These are phyloP conservation scores for Irpex sp. DNA, from an alignment of 1,284 basidiomycete genomes.

Conservation along the genomic window DNA sequence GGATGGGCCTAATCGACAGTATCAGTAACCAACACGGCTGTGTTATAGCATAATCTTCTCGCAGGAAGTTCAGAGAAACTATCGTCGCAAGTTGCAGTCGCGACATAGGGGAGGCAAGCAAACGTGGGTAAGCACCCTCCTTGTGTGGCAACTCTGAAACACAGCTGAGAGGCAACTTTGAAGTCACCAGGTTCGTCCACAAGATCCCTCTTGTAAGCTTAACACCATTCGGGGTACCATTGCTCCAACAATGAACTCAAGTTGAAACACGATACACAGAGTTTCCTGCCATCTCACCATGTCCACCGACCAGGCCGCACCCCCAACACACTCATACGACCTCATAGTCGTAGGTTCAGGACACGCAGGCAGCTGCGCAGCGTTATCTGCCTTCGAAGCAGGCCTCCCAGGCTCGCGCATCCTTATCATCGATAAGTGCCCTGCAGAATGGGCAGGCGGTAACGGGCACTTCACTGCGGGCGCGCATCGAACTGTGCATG, in stretches of 20 bases:
- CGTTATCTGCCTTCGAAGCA: slow-evolving; percentile 52
- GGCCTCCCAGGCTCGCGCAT: slow-evolving; percentile 49
- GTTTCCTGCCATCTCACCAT: not conserved
- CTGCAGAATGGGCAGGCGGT: slow-evolving; percentile 59
- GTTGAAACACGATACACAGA: not conserved
- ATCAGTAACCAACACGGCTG: too few species aligned
- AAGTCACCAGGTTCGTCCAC: too few species aligned
- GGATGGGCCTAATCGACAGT: not conserved
- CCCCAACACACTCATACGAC: slow-evolving; percentile 27
- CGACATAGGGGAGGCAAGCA: too few species aligned
- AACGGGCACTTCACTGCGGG: slow-evolving; percentile 73
- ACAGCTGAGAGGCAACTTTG: too few species aligned
- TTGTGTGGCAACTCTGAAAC: too few species aligned
- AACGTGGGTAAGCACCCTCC: too few species aligned
- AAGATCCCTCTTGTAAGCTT: too few species aligned
- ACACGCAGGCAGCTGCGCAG: slow-evolving; percentile 64
- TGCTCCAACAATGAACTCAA: too few species aligned
- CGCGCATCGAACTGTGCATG: slow-evolving; percentile 58
- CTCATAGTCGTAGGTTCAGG: slow-evolving; percentile 66
- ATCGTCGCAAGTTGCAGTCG: too few species aligned
- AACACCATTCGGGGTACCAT: too few species aligned
- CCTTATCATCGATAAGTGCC: slow-evolving; percentile 63
- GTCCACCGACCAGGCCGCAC: not conserved
- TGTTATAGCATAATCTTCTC: too few species aligned
- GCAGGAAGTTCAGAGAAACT: too few species aligned